phyloP scores from a whole-genome alignment of 805 yeast species.

The Cyberlindnera maclurae region DNA sequence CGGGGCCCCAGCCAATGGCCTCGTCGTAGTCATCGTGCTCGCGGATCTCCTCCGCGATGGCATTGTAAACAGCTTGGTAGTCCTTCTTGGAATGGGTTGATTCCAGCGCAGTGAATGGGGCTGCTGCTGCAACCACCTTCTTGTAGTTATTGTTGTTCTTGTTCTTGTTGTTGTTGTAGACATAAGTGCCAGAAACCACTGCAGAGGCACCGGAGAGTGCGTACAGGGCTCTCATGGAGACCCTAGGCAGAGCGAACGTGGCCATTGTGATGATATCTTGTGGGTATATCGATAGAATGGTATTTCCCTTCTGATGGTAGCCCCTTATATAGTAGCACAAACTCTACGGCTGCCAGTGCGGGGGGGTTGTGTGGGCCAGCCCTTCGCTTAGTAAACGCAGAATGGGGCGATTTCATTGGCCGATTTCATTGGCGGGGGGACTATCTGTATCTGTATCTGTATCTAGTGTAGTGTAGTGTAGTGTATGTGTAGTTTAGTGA shows the following conservation, averaged over 20 bases:
- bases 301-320: no score
- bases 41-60: constrained; percentile 54
- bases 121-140: constrained; percentile 13
- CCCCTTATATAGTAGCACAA: no score
- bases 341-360: no score
- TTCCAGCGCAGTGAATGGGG: constrained; percentile 6
- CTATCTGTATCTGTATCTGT: no score
- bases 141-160: constrained; percentile 14
- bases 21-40: constrained; percentile 57
- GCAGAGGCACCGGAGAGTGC: constrained; percentile 27
- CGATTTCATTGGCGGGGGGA: no score
- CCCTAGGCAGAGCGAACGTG: constrained; percentile 1
- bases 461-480: no score
- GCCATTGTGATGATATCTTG: constrained; percentile 1
- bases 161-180: constrained; percentile 16
- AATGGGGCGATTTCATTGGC: no score
- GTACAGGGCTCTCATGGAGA: constrained; percentile 12
- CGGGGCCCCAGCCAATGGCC: constrained; percentile 68
- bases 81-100: constrained; percentile 35
- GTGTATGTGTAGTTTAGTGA: no score
- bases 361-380: no score
- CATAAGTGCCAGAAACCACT: constrained; percentile 25
- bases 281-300: no score
- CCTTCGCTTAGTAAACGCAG: no score
- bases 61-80: constrained; percentile 64